Conservation (phyloP, 139 green algal genomes). For the Tetratostichococcus sp. region DNA sequence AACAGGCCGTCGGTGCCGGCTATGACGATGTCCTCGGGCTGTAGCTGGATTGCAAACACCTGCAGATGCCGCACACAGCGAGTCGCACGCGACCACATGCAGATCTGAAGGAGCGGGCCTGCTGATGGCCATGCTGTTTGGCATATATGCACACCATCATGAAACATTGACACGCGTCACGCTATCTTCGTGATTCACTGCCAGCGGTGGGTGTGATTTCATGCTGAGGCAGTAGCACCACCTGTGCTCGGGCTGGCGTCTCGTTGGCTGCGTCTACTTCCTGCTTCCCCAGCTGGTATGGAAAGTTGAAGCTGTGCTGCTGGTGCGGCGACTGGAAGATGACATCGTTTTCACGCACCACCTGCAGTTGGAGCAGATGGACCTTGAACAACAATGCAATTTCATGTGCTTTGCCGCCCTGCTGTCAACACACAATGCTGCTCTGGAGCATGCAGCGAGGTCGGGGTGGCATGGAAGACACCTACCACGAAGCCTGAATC, state of each 20-base stretch:
- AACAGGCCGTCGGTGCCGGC: slow-evolving; percentile 92
- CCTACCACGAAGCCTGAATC: slow-evolving; percentile 61
- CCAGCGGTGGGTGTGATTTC: not conserved
- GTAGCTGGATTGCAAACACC: slow-evolving; percentile 53
- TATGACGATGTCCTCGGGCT: slow-evolving; percentile 85
- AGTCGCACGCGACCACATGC: too few species aligned
- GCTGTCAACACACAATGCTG: too few species aligned
- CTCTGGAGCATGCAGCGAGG: slow-evolving; percentile 20
- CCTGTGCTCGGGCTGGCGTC: slow-evolving; percentile 11
- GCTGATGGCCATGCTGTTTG: too few species aligned
- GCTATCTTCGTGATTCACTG: not conserved
- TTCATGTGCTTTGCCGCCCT: too few species aligned
- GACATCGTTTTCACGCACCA: slow-evolving; percentile 54
- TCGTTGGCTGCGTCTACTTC: not conserved
- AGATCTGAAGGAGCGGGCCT: too few species aligned
- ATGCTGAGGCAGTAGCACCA: not conserved
- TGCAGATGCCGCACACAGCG: slow-evolving; percentile 8
- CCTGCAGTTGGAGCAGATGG: too few species aligned
- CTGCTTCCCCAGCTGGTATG: slow-evolving; percentile 76
- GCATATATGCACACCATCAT: too few species aligned
- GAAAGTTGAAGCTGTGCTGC: slow-evolving; percentile 99
- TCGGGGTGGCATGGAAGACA: slow-evolving; percentile 11
- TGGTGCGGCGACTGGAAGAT: slow-evolving; percentile 82
- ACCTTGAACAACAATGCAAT: too few species aligned
- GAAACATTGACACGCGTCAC: too few species aligned